Evolutionary conservation across 768 basidiomycete genomes (phyloP).

Genomic region (Phallus indusiatus): DNA sequence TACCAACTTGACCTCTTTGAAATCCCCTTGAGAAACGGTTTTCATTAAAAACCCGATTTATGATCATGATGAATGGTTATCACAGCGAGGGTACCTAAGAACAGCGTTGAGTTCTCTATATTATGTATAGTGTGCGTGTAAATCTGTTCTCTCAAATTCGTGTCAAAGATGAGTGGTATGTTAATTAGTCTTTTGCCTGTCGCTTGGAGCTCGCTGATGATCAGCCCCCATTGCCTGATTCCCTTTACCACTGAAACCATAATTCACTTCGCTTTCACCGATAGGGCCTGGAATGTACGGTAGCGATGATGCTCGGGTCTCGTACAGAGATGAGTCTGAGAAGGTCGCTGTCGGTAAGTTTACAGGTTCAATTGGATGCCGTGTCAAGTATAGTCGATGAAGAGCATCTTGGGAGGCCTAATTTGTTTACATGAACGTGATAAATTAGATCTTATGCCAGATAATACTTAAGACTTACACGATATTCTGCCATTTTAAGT

Average conservation of each 20-base stretch:
- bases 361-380: slow-evolving; percentile 56
- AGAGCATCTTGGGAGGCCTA: slow-evolving; percentile 84
- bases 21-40: no score
- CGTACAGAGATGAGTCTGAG: slow-evolving; percentile 46
- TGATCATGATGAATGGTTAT: no score
- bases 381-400: slow-evolving; percentile 73
- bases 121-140: no score
- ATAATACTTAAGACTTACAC: slow-evolving; percentile 37
- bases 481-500: slow-evolving; percentile 88
- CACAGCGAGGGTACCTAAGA: no score
- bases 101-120: no score
- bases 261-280: slow-evolving; percentile 54
- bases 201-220: neutral
- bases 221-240: neutral
- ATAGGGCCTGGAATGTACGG: slow-evolving; percentile 46
- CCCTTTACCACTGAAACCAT: slow-evolving; percentile 24
- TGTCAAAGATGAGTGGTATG: neutral
- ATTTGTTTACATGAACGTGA: slow-evolving; percentile 1
- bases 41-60: no score
- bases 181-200: neutral
- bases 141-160: neutral
- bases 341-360: slow-evolving; percentile 72
- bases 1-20: no score
- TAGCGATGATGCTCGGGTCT: slow-evolving; percentile 29
- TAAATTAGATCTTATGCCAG: slow-evolving; percentile 5